A percentile compares a stretch with the other conserved stretches of the same genome.
Conservation (phyloP, 495 filamentous ascomycete genomes). For the Penicillium alfredii region DNA sequence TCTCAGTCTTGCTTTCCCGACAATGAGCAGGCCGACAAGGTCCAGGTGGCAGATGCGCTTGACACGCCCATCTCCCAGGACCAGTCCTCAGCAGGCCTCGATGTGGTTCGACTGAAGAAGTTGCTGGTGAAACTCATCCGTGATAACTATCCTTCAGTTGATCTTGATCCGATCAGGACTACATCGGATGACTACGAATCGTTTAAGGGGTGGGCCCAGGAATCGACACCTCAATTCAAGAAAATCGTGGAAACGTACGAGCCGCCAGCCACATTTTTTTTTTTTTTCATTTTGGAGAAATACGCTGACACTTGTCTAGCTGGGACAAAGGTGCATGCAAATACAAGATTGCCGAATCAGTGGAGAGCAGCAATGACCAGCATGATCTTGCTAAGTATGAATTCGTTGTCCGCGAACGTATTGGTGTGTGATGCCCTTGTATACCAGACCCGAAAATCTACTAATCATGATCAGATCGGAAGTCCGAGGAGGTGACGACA, state of each 20-base stretch:
- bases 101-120: slow-evolving; percentile 9
- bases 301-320: slow-evolving; percentile 14
- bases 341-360: slow-evolving; percentile 18
- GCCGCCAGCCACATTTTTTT: slow-evolving; percentile 8
- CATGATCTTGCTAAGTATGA: slow-evolving; percentile 20
- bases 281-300: slow-evolving; percentile 8
- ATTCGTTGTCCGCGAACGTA: slow-evolving; percentile 22
- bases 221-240: slow-evolving; percentile 15
- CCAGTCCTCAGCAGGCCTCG: slow-evolving; percentile 5
- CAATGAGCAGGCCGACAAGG: slow-evolving; percentile 5
- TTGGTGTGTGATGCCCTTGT: slow-evolving; percentile 15
- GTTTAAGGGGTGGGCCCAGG: slow-evolving; percentile 16
- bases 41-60: slow-evolving; percentile 11
- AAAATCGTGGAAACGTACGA: slow-evolving; percentile 18
- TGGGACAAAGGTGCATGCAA: slow-evolving; percentile 24
- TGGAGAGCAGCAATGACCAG: slow-evolving; percentile 9
- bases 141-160: slow-evolving; percentile 4
- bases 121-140: slow-evolving; percentile 7
- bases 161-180: slow-evolving; percentile 19
- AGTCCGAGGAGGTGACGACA: slow-evolving; percentile 15
- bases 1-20: slow-evolving; percentile 1
- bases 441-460: slow-evolving; percentile 1
- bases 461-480: slow-evolving; percentile 19
- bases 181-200: slow-evolving; percentile 19
- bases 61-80: slow-evolving; percentile 10